Evolutionary conservation across 306 rosid genomes (phyloP).

Genomic region (Medicago ruthenica): DNA sequence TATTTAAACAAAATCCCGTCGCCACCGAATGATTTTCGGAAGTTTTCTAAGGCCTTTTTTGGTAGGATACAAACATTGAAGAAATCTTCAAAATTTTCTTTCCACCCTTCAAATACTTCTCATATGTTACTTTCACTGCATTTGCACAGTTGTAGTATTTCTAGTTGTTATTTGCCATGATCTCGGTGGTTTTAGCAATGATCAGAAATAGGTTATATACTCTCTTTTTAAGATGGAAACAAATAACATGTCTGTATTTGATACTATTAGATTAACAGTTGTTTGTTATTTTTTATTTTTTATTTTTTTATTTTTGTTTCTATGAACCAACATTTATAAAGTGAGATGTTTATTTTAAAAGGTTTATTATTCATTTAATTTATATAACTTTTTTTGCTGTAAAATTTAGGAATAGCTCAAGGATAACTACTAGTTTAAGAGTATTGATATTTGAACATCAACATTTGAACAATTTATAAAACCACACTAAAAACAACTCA

Average conservation of each 20-base stretch:
- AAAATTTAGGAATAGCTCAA: neutral
- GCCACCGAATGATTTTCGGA: slow-evolving; percentile 16
- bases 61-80: slow-evolving; percentile 38
- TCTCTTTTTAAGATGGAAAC: neutral
- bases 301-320: neutral
- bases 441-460: too few species aligned
- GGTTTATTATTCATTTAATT: slow-evolving; percentile 13
- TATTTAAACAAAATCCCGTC: slow-evolving; percentile 44
- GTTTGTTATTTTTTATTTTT: neutral
- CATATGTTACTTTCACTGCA: slow-evolving; percentile 41
- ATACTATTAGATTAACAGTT: slow-evolving; percentile 29
- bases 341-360: slow-evolving; percentile 25
- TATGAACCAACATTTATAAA: slow-evolving; percentile 25
- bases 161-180: slow-evolving; percentile 49
- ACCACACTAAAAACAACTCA: too few species aligned
- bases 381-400: neutral
- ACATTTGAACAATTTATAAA: too few species aligned
- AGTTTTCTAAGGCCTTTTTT: slow-evolving; percentile 36
- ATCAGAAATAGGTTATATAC: slow-evolving; percentile 42
- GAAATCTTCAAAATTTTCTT: slow-evolving; percentile 39
- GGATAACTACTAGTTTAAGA: neutral
- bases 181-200: slow-evolving; percentile 39
- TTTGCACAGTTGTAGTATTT: slow-evolving; percentile 55
- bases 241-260: slow-evolving; percentile 23
- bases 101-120: slow-evolving; percentile 38